A percentile compares a stretch with the other conserved stretches of the same genome.
Evolutionary conservation across 306 rosid genomes (phyloP).

Genomic region (Prunus davidiana): DNA sequence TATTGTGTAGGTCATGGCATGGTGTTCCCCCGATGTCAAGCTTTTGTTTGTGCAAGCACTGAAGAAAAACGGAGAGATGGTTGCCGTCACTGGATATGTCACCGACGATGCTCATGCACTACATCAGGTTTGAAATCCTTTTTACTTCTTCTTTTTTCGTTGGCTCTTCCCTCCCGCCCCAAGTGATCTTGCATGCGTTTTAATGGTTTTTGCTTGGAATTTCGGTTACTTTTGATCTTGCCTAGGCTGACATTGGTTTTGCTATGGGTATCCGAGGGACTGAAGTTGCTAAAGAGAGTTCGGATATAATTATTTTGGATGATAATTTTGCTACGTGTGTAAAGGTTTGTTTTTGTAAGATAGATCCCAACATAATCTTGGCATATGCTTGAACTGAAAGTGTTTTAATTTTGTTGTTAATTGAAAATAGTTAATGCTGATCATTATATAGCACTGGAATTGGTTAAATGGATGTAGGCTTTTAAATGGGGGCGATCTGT

Average conservation of each 20-base stretch:
- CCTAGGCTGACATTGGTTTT: slow-evolving; percentile 89
- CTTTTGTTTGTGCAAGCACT: slow-evolving; percentile 91
- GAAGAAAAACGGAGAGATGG: slow-evolving; percentile 66
- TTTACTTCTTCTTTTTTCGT: not conserved
- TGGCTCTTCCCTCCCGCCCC: too few species aligned
- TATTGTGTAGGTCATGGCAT: slow-evolving; percentile 77
- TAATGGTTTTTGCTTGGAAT: slow-evolving; percentile 10
- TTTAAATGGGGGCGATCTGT: slow-evolving; percentile 90
- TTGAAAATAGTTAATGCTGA: not conserved
- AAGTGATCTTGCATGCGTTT: not conserved
- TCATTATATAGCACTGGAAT: not conserved
- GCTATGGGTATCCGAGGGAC: slow-evolving; percentile 93
- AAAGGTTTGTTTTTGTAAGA: slow-evolving; percentile 39
- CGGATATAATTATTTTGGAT: slow-evolving; percentile 87
- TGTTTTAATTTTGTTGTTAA: not conserved
- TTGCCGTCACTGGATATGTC: slow-evolving; percentile 97
- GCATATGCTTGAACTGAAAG: too few species aligned
- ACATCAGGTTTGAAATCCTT: slow-evolving; percentile 57
- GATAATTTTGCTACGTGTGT: slow-evolving; percentile 88
- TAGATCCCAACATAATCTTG: too few species aligned
- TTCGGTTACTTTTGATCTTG: slow-evolving; percentile 13
- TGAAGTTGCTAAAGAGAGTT: slow-evolving; percentile 93
- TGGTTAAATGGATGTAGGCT: slow-evolving; percentile 46
- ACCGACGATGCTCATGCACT: slow-evolving; percentile 94
- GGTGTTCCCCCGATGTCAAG: slow-evolving; percentile 89